Conservation (phyloP, 2,329 filamentous ascomycete species). For the Penicillium sp. region DNA sequence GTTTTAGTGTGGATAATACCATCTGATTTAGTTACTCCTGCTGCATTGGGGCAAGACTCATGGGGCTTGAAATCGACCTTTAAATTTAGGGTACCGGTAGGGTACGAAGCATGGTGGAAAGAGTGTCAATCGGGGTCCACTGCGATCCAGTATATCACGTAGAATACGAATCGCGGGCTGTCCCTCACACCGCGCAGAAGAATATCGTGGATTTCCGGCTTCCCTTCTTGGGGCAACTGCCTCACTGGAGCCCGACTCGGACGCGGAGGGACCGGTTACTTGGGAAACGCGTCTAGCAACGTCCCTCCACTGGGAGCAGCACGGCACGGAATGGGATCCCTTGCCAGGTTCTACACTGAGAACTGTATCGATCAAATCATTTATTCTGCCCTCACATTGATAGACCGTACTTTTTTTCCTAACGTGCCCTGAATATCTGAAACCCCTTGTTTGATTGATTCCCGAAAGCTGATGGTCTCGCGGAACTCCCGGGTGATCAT, state of each 20-base stretch:
- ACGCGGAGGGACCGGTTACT: constrained; percentile 25
- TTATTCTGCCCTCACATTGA: background rate
- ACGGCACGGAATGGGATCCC: constrained; percentile 1
- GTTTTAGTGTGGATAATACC: constrained; percentile 12
- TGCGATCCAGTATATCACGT: background rate
- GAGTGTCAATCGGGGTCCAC: background rate
- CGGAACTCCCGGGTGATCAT: constrained; percentile 19
- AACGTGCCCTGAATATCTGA: background rate
- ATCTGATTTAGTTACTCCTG: constrained; percentile 7
- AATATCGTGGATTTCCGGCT: background rate
- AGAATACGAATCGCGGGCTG: background rate
- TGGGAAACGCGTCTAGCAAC: constrained; percentile 25
- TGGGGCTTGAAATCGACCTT: background rate
- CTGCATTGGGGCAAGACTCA: constrained; percentile 3
- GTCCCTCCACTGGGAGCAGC: background rate
- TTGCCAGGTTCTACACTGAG: background rate
- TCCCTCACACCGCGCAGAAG: background rate
- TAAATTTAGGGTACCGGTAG: background rate
- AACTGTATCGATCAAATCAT: background rate
- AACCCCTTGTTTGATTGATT: constrained; percentile 9
- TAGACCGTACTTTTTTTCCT: background rate
- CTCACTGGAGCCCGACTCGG: constrained; percentile 17
- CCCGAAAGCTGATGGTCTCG: constrained; percentile 1
- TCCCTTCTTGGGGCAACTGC: constrained; percentile 17
- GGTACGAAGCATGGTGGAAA: background rate